phyloP scores from a whole-genome alignment of 495 filamentous ascomycete genomes.

The Margaritispora aquatica region DNA sequence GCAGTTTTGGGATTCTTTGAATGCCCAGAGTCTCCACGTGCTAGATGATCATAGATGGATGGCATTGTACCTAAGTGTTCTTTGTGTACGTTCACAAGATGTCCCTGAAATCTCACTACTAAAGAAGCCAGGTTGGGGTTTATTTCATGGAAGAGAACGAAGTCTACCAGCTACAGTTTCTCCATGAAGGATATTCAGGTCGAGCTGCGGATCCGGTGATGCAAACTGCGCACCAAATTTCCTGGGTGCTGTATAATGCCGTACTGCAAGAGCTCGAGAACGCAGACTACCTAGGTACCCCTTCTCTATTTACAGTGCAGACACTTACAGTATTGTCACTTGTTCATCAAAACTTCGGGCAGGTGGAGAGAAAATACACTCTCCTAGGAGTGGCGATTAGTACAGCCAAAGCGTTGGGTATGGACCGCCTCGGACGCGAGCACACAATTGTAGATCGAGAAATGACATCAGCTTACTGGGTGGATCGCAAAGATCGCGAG shows the following conservation, averaged over 20 bases:
- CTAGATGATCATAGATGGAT: background rate
- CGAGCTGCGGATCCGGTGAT: background rate
- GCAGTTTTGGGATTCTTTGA: background rate
- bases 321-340: background rate
- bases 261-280: background rate
- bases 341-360: background rate
- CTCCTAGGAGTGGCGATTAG: background rate
- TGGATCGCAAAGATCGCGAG: background rate
- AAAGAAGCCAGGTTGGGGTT: background rate
- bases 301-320: background rate
- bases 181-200: background rate
- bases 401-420: background rate
- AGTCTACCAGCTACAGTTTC: background rate
- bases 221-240: background rate
- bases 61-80: background rate
- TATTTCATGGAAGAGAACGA: background rate
- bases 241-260: constrained; percentile 17
- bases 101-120: background rate
- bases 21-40: background rate
- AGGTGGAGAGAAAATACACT: background rate
- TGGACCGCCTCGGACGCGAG: background rate
- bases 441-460: background rate
- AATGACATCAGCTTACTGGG: background rate
- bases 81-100: background rate
- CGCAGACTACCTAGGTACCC: background rate